Evolutionary conservation across 371 early-diverging fungal species (phyloP), one percentile per base, ranked within the genome.

Genomic region (Mucor plumbeus): DNA sequence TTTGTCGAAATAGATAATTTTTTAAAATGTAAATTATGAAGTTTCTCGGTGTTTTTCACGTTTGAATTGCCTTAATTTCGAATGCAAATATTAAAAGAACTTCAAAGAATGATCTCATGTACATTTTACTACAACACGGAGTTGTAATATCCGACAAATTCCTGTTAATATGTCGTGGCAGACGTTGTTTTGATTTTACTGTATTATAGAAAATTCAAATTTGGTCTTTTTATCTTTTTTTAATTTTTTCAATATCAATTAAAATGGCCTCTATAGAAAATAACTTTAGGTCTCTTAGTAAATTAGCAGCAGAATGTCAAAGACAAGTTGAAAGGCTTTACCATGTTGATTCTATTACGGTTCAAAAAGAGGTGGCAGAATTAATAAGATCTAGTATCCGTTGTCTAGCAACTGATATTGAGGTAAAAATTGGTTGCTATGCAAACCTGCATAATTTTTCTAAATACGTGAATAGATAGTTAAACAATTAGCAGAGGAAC

Each of bases 401-500:
- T 13, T 33, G 53, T 19, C 43, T 79, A 0, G 78, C 77, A 61
- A 54, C 72, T 31, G 76, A 79, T 41, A 74, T 77, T 33, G 64
- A 74, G 61, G 82, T 78, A 72, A 58, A 33, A 8, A 38, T 5
- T 41, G 0, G 10, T 17, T 36, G 56, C 36, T 55, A 15, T 35
- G 40, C 13, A 54, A 4, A 35, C n/a, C 0, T 19, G 9, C 39
- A 26, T 39, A 33, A 14, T 53, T 7, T 21, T 50, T 70, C 4
- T 4, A 31, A 31, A 33, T 2, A 11, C 15, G 3, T 17, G 26
- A 31, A 10, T 64, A 91, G 91, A 71, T 76, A 26, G 60, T 88
- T 14, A 79, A 77, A 33, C 70, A 79, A 57, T 57, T 83, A 10
- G 86, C 88, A 13, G 90, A 91, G 41, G 87, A 88, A 74, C 85